Evolutionary conservation across 257 asterid genomes (phyloP).

Genomic region (Gentiana macrophylla): DNA sequence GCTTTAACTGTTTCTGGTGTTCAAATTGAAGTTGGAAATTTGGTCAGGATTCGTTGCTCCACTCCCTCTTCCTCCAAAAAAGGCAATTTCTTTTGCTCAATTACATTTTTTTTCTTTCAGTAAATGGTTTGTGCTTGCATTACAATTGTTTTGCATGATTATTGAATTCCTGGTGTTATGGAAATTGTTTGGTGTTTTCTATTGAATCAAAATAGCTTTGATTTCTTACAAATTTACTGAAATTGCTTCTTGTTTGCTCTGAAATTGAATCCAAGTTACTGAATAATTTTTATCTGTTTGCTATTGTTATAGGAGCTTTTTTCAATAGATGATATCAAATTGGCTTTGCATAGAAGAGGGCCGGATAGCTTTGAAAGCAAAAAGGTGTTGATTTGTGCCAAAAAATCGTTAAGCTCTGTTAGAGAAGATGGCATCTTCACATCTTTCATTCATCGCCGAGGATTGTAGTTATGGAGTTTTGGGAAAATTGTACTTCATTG

Average conservation of each 20-base stretch:
- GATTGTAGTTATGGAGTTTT: constrained; percentile 16
- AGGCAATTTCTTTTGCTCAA: constrained; percentile 16
- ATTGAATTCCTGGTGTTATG: no score
- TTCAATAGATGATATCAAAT: constrained; percentile 48
- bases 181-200: no score
- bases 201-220: no score
- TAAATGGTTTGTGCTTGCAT: no score
- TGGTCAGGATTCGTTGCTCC: constrained; percentile 28
- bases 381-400: constrained; percentile 27
- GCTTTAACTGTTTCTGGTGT: constrained; percentile 67
- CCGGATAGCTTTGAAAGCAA: constrained; percentile 77
- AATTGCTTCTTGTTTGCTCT: no score
- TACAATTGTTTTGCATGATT: no score
- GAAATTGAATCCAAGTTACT: no score
- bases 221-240: no score
- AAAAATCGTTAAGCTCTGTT: constrained; percentile 4
- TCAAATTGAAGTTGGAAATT: constrained; percentile 31
- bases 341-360: constrained; percentile 65
- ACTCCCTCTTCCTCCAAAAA: constrained; percentile 22
- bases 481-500: constrained; percentile 50
- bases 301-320: constrained; percentile 20
- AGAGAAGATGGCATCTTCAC: constrained; percentile 14
- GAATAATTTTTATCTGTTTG: no score
- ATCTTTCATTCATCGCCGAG: constrained; percentile 19
- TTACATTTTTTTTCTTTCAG: no score